Percentiles rank a stretch among this genome's conserved stretches.
Evolutionary conservation across 2,329 filamentous ascomycete genomes (phyloP).

Genomic region (Dissoconium aciculare): DNA sequence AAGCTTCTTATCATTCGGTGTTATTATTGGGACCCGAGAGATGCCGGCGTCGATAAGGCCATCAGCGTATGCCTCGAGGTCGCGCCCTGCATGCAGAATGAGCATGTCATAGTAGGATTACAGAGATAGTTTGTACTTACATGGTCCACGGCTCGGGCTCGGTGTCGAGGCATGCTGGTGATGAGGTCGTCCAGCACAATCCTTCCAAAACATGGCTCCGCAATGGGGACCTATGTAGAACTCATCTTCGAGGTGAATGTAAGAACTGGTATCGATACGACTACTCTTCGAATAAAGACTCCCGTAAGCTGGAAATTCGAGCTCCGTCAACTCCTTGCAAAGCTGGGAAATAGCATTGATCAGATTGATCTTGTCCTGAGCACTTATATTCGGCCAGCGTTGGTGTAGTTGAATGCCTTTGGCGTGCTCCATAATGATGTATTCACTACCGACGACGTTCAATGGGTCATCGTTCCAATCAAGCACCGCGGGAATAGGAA

Average conservation of each 20-base stretch:
- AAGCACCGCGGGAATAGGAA: too few relatives aligned
- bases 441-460: too few relatives aligned
- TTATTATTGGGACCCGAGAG: slow-evolving; percentile 1
- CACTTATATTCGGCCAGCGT: not conserved
- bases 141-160: not conserved
- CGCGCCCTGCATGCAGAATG: not conserved
- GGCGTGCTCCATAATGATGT: too few relatives aligned
- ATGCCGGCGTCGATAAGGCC: slow-evolving; percentile 1
- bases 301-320: slow-evolving; percentile 2
- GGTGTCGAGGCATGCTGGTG: not conserved
- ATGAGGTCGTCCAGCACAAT: not conserved
- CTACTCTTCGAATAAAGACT: not conserved
- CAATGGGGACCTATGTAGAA: slow-evolving; percentile 2
- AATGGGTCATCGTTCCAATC: too few relatives aligned
- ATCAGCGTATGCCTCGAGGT: not conserved
- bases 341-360: not conserved
- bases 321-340: not conserved
- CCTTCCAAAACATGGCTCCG: not conserved
- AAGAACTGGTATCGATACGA: too few relatives aligned
- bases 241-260: too few relatives aligned
- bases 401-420: not conserved
- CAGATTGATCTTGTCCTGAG: not conserved
- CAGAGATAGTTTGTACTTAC: too few relatives aligned
- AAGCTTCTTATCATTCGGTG: not conserved
- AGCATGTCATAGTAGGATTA: not conserved